Base-by-base conservation (phyloP, 2,329 filamentous ascomycete genomes). In the Metarhizium robertsii region DNA sequence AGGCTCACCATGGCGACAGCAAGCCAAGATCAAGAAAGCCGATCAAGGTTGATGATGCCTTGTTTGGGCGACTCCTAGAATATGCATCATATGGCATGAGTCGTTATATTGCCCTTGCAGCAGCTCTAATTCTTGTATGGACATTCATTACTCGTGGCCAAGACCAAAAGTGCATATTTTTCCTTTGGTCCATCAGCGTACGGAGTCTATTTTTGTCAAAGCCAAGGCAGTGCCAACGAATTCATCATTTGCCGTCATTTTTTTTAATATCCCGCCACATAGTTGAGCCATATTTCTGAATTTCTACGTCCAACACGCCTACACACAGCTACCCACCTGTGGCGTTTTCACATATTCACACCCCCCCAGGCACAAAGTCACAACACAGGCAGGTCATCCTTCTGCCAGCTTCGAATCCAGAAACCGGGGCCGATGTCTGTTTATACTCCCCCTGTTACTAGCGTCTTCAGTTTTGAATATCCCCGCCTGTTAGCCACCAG, bases 381-480 rank as follows among this genome's bases (percentile, higher is more conserved):
- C 16, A 34, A 47, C 36, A 7, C 32, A 42, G 11, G 43, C 32
- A 34, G 32, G 32, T 11, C 6, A 50, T 49, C 53, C 36, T 49
- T 50, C 43, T 47, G 53, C 55, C 30, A 54, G 54, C 54, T 52
- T 55, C 46, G 52, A 56, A 53, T 56, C 55, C 53, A 53, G 50
- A 56, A 25, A 52, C 46, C 54, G 52, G 53, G 52, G 55, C 56
- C 53, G 56, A 49, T 57, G 56, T 53, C 46, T 45, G 25, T 36
- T 34, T 36, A 47, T 29, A 25, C 18, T 52, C 13, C 50, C 46
- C 45, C 53, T 4, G 25, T 40, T 50, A 29, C 53, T 59, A 57
- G 57, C 53, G 53, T 48, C 13, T 30, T 55, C 45, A 50, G 38
- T 47, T 6, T 53, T 56, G 51, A 51, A 50, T 55, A 50, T 53